Percentiles rank a stretch among this genome's conserved stretches.
Evolutionary conservation across 2,329 filamentous ascomycete species (phyloP).

Genomic region (Aspergillus jensenii): DNA sequence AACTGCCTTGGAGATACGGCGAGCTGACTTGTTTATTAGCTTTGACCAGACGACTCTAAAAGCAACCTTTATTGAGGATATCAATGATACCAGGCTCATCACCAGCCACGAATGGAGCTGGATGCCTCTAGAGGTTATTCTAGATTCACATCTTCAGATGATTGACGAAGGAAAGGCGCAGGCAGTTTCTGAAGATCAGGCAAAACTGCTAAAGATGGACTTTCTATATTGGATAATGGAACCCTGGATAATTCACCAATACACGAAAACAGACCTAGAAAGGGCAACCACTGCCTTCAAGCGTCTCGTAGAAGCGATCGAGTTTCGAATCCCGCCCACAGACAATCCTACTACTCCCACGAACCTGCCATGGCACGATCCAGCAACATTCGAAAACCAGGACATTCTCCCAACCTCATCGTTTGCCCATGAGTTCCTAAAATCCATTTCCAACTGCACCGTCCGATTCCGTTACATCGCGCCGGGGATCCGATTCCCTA

Average conservation of each 20-base stretch:
- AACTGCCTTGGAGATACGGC: not conserved
- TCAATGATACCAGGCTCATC: conserved; percentile 4
- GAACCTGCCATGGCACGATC: not conserved
- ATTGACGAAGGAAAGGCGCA: conserved; percentile 11
- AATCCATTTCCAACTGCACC: not conserved
- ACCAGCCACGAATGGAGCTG: conserved; percentile 10
- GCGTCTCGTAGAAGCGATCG: not conserved
- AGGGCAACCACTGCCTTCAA: not conserved
- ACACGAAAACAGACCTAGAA: not conserved
- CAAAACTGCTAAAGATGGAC: not conserved
- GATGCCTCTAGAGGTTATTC: conserved; percentile 15
- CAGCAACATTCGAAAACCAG: not conserved
- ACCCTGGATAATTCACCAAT: not conserved
- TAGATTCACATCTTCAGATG: conserved; percentile 13
- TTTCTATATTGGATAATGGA: not conserved
- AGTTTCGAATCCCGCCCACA: not conserved
- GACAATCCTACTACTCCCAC: not conserved
- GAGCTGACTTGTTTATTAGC: not conserved
- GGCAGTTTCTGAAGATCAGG: not conserved
- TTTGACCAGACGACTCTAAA: conserved; percentile 13
- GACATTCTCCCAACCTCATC: not conserved
- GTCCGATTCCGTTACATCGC: conserved; percentile 18
- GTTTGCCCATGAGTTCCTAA: not conserved
- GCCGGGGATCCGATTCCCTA: conserved; percentile 17
- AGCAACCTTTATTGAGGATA: conserved; percentile 11